Evolutionary conservation across 2,329 filamentous ascomycete species (phyloP).

Genomic region (Colletotrichum orchidophilum): DNA sequence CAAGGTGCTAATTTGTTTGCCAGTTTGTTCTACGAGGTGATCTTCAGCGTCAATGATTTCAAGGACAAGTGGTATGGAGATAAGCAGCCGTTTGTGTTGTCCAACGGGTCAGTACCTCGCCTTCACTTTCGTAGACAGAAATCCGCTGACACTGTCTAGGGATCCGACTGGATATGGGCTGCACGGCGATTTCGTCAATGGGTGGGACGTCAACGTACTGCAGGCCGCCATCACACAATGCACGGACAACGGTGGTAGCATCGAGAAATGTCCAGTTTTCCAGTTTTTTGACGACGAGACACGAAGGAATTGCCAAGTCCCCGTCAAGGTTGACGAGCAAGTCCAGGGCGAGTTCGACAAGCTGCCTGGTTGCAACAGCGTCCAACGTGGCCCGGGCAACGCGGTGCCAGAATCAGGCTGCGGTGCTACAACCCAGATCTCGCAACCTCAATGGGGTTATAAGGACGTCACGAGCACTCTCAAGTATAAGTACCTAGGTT

Average conservation of each 20-base stretch:
- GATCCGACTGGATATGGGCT: slow-evolving; percentile 72
- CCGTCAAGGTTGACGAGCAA: slow-evolving; percentile 56
- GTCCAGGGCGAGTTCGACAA: slow-evolving; percentile 53
- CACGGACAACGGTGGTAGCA: slow-evolving; percentile 64
- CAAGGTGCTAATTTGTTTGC: not conserved
- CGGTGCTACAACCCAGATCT: slow-evolving; percentile 49
- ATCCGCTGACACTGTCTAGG: slow-evolving; percentile 50
- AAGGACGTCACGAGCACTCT: slow-evolving; percentile 54
- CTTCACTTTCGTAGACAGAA: not conserved
- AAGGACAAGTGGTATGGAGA: slow-evolving; percentile 61
- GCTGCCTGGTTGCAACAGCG: slow-evolving; percentile 65
- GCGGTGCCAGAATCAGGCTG: slow-evolving; percentile 38
- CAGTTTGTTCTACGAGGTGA: slow-evolving; percentile 64
- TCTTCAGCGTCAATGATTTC: slow-evolving; percentile 67
- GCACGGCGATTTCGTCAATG: slow-evolving; percentile 79
- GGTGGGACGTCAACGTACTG: slow-evolving; percentile 73
- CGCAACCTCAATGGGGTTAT: slow-evolving; percentile 48
- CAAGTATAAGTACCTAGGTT: slow-evolving; percentile 62
- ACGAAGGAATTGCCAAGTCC: slow-evolving; percentile 59
- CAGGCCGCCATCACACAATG: slow-evolving; percentile 75
- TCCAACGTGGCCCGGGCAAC: slow-evolving; percentile 44
- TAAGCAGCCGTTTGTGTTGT: slow-evolving; percentile 71
- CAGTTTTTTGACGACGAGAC: slow-evolving; percentile 50
- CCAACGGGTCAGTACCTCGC: slow-evolving; percentile 58
- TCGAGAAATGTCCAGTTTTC: slow-evolving; percentile 70